Percentiles rank a stretch among this genome's conserved stretches.
These are phyloP conservation scores for Apium graveolens DNA, from an alignment of 129 eudicot species.

Conservation along the genomic window DNA sequence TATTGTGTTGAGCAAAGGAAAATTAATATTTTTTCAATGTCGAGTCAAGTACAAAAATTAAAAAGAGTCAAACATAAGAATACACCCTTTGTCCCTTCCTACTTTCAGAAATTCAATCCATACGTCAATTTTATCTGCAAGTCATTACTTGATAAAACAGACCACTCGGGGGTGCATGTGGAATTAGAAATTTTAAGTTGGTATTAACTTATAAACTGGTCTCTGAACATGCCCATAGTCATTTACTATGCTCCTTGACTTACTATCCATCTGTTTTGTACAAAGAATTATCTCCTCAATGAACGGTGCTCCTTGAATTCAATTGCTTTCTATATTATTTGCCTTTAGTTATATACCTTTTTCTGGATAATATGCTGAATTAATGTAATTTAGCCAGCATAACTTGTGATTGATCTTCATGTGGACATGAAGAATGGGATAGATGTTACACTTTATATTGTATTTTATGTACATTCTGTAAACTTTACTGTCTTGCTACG, in stretches of 20 bases:
- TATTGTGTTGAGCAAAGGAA: neutral
- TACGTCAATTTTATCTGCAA: neutral
- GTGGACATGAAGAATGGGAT: neutral
- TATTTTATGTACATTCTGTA: neutral
- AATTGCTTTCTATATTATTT: neutral
- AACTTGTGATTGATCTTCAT: neutral
- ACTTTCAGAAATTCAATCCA: neutral
- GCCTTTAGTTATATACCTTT: neutral
- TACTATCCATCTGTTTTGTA: neutral
- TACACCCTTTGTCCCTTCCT: neutral
- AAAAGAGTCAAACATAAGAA: neutral
- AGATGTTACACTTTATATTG: neutral
- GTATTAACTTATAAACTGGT: neutral
- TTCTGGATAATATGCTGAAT: neutral
- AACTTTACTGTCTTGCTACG: slow-evolving; percentile 25
- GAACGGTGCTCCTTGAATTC: slow-evolving; percentile 3
- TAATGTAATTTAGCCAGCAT: neutral
- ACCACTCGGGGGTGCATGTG: neutral
- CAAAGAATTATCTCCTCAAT: neutral
- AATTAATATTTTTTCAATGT: neutral
- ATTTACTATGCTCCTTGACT: neutral
- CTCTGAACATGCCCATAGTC: neutral
- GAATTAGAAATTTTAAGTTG: neutral
- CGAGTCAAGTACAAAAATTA: neutral
- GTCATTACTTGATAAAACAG: neutral